Percentiles rank a stretch among this genome's conserved stretches.
Conservation (phyloP, 2,329 filamentous ascomycete genomes). For the Phaeosphaeria sp. region DNA sequence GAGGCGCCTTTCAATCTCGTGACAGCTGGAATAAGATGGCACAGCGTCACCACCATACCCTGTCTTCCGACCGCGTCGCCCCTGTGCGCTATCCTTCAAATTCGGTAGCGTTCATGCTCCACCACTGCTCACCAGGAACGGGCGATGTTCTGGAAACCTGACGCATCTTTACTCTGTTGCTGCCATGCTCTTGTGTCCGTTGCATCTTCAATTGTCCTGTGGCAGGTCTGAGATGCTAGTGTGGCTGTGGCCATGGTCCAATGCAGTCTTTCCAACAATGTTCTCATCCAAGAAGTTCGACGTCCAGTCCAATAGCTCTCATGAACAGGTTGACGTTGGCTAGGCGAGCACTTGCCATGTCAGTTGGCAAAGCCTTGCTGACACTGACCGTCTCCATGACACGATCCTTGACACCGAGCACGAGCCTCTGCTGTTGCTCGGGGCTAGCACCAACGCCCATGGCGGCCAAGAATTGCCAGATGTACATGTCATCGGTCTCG, state of each 20-base stretch:
- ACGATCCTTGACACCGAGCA: slow-evolving; percentile 95
- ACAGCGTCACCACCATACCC: not conserved
- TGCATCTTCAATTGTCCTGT: not conserved
- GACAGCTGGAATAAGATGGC: not conserved
- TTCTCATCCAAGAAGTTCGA: slow-evolving; percentile 72
- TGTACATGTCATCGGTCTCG: slow-evolving; percentile 89
- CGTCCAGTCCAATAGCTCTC: slow-evolving; percentile 97
- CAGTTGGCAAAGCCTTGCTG: slow-evolving; percentile 85
- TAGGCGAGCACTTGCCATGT: slow-evolving; percentile 82
- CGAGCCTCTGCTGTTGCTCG: slow-evolving; percentile 92
- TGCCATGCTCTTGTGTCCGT: not conserved
- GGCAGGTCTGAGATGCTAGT: not conserved
- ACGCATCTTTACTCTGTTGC: not conserved
- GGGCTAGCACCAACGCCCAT: slow-evolving; percentile 92
- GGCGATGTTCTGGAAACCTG: not conserved
- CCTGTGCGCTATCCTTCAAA: not conserved
- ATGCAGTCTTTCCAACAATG: not conserved
- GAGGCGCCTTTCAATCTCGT: not conserved
- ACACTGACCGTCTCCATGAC: slow-evolving; percentile 94
- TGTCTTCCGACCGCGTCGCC: not conserved
- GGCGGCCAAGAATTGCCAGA: slow-evolving; percentile 96
- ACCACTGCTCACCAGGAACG: not conserved
- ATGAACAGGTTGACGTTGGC: slow-evolving; percentile 98
- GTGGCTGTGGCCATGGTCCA: not conserved
- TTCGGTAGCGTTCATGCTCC: not conserved